Conservation (phyloP, 1,139 yeast species). For the Scheffersomyces titani region DNA sequence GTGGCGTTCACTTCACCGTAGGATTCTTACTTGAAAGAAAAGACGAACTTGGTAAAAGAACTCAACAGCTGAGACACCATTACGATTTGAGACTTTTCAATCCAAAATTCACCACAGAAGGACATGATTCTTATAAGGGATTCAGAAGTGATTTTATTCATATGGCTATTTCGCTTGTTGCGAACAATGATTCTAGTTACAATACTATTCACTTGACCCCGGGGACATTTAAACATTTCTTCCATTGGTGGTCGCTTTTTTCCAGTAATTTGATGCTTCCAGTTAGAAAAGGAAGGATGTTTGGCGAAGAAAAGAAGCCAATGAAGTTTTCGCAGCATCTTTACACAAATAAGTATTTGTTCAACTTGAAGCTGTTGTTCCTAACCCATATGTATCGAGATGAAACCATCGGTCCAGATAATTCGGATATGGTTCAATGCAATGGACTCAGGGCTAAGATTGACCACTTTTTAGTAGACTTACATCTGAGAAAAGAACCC, state of each 20-base stretch:
- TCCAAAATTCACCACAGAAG: slow-evolving; percentile 56
- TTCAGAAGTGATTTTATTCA: slow-evolving; percentile 81
- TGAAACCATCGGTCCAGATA: slow-evolving; percentile 12
- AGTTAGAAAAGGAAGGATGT: slow-evolving; percentile 38
- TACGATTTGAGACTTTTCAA: slow-evolving; percentile 63
- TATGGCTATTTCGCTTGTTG: slow-evolving; percentile 69
- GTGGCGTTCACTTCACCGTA: slow-evolving; percentile 59
- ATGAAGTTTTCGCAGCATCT: slow-evolving; percentile 47
- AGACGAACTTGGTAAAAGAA: slow-evolving; percentile 34
- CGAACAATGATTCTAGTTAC: slow-evolving; percentile 42
- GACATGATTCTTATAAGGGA: slow-evolving; percentile 75
- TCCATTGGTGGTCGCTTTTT: slow-evolving; percentile 49
- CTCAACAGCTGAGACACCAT: slow-evolving; percentile 66
- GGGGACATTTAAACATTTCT: slow-evolving; percentile 39
- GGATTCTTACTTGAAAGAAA: slow-evolving; percentile 62
- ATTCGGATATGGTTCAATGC: slow-evolving; percentile 32
- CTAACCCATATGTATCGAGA: slow-evolving; percentile 41
- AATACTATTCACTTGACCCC: slow-evolving; percentile 47
- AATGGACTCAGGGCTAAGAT: slow-evolving; percentile 45
- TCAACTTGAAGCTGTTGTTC: slow-evolving; percentile 40
- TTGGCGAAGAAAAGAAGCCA: slow-evolving; percentile 37
- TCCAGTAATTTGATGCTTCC: slow-evolving; percentile 46
- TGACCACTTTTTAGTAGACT: slow-evolving; percentile 41
- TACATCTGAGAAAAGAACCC: slow-evolving; percentile 46
- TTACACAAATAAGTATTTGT: slow-evolving; percentile 41